Conservation (phyloP, 2,329 filamentous ascomycete genomes). For the Didymella pinodella region DNA sequence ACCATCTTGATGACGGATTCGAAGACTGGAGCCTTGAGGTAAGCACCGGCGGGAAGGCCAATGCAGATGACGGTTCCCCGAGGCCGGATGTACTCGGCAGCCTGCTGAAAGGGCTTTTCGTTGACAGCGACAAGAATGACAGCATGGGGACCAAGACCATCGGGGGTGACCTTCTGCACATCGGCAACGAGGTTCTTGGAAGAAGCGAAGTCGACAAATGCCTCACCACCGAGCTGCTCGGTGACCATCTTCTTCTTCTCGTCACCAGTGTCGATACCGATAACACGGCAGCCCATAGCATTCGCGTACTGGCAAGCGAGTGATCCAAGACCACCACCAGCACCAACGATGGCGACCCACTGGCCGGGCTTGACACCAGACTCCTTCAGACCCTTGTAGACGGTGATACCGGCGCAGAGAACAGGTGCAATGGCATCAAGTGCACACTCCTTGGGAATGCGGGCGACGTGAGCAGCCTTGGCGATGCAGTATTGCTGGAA, state of each 20-base stretch:
- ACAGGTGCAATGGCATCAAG: slow-evolving; percentile 82
- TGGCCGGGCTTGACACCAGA: slow-evolving; percentile 77
- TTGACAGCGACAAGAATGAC: slow-evolving; percentile 84
- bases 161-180: slow-evolving; percentile 80
- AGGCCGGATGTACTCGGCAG: slow-evolving; percentile 83
- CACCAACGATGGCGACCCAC: slow-evolving; percentile 83
- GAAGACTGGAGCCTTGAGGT: slow-evolving; percentile 84
- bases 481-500: slow-evolving; percentile 94
- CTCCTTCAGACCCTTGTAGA: slow-evolving; percentile 92
- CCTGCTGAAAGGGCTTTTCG: slow-evolving; percentile 93
- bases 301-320: slow-evolving; percentile 87
- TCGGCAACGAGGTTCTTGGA: slow-evolving; percentile 82
- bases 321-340: slow-evolving; percentile 81
- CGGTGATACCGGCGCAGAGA: slow-evolving; percentile 84
- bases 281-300: slow-evolving; percentile 83
- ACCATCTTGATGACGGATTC: slow-evolving; percentile 90
- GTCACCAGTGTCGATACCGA: slow-evolving; percentile 83
- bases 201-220: slow-evolving; percentile 81
- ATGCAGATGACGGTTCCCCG: slow-evolving; percentile 87
- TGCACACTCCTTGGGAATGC: slow-evolving; percentile 77
- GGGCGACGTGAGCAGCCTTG: slow-evolving; percentile 84
- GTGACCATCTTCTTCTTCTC: slow-evolving; percentile 78
- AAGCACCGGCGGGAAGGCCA: slow-evolving; percentile 80
- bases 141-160: slow-evolving; percentile 85
- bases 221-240: slow-evolving; percentile 71